Percentiles rank a stretch among this genome's conserved stretches.
These are phyloP conservation scores for Beauveria varroae DNA, from an alignment of 2,329 filamentous ascomycete species.

Conservation along the genomic window DNA sequence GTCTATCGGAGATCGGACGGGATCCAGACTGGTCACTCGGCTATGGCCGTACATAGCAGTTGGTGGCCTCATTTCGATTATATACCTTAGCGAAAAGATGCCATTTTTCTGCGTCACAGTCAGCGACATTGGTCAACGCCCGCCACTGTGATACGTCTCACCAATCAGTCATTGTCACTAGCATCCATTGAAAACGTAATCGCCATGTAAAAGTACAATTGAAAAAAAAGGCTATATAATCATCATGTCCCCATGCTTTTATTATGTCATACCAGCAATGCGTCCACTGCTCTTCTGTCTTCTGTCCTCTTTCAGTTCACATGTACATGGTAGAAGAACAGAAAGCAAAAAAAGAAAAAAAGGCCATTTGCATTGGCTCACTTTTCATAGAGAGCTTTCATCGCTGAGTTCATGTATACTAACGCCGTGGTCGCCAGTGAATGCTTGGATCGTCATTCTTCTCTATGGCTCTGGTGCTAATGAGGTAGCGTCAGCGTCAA, in stretches of 20 bases:
- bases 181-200: too few relatives aligned
- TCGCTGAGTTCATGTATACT: not conserved
- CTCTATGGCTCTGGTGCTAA: not conserved
- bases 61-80: too few relatives aligned
- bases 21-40: too few relatives aligned
- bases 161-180: too few relatives aligned
- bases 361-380: not conserved
- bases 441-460: not conserved
- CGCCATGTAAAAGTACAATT: not conserved
- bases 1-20: too few relatives aligned
- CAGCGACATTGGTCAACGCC: too few relatives aligned
- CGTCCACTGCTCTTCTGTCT: not conserved
- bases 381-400: not conserved
- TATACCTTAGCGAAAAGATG: too few relatives aligned
- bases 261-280: not conserved
- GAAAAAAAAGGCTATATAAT: not conserved
- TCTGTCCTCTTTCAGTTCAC: not conserved
- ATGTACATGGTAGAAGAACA: not conserved
- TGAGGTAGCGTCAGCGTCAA: constrained; percentile 9
- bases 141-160: too few relatives aligned
- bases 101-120: too few relatives aligned
- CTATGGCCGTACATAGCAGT: too few relatives aligned
- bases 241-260: not conserved
- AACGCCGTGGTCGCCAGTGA: not conserved
- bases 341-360: not conserved